These are phyloP conservation scores for Candida broadrunensis DNA, from an alignment of 805 yeast species.

Conservation along the genomic window DNA sequence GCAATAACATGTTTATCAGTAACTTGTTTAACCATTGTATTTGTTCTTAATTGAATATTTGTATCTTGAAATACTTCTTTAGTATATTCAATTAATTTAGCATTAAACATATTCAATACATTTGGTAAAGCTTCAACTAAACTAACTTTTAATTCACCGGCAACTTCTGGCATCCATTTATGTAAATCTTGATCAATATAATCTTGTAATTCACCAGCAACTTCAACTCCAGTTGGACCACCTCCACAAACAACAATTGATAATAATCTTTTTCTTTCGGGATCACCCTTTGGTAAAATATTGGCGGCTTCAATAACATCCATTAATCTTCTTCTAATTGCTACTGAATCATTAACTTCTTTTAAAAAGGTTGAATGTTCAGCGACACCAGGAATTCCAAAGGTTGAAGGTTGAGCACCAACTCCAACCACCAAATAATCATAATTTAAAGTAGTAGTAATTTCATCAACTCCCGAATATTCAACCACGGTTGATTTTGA, in stretches of 20 bases:
- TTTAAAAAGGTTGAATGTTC: constrained; percentile 87
- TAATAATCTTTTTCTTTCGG: constrained; percentile 80
- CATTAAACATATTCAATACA: constrained; percentile 74
- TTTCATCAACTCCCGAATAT: constrained; percentile 41
- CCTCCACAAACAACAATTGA: constrained; percentile 95
- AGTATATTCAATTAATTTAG: constrained; percentile 71
- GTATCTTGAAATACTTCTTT: constrained; percentile 66
- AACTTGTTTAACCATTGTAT: constrained; percentile 87
- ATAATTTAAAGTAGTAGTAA: constrained; percentile 50
- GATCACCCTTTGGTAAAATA: constrained; percentile 67
- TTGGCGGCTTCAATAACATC: constrained; percentile 88
- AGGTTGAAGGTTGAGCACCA: constrained; percentile 93
- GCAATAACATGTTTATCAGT: constrained; percentile 70
- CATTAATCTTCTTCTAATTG: constrained; percentile 79
- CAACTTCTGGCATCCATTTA: constrained; percentile 86
- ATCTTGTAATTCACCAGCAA: constrained; percentile 95
- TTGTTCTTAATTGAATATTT: constrained; percentile 71
- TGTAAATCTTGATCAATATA: constrained; percentile 86
- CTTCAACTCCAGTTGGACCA: constrained; percentile 98
- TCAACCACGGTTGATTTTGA: constrained; percentile 37
- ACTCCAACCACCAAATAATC: constrained; percentile 90
- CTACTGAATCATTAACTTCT: constrained; percentile 85
- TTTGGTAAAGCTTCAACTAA: constrained; percentile 90
- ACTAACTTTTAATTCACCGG: constrained; percentile 77
- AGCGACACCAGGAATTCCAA: constrained; percentile 91